Evolutionary conservation across 2,329 filamentous ascomycete genomes (phyloP), one percentile per base, ranked within the genome.

Genomic region (Zalaria sp.): DNA sequence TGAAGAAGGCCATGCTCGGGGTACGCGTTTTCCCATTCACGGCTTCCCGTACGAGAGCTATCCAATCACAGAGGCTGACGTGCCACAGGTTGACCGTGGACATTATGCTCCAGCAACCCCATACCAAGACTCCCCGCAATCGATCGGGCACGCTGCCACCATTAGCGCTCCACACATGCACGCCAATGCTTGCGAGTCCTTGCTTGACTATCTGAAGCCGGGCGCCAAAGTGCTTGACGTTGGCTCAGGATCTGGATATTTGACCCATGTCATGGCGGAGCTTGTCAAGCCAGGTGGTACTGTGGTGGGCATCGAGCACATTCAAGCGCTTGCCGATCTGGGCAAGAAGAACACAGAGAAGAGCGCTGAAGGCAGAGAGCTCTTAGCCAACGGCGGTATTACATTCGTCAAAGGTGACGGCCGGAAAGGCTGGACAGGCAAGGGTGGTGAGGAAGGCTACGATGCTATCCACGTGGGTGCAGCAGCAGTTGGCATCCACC

Each of bases 401-500:
- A 67, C 68, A 43, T 93, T 93, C 55, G 69, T 88, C 1, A 69
- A 77, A 0, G 87, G 78, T 0, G 88, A 95, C 63, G 68, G 68
- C 8, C 51, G 68, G 46, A 55, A 59, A 41, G 68, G 68, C 3
- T 70, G 60, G 58, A 43, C 39, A 27, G 63, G 67, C 8, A 69
- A 64, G 46, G 63, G 60, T 27, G 63, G 64, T 5, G 68, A 62
- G 47, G 59, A 58, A 8, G 71, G 77, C 0, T 98, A 89, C 70
- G 86, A 96, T 69, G 88, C 83, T 2, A 96, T 98, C 45, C 91
- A 96, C 57, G 91, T 96, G 3, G 91, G 91, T 0, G 91, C 91
- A 0, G 83, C 86, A 5, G 89, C 89, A 0, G 72, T 65, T 25
- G 73, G 77, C 54, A 63, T 93, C 42, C 88, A 93, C 57, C 57